Conservation (phyloP, 352 stramenopile genomes). For the Phytophthora quininea region DNA sequence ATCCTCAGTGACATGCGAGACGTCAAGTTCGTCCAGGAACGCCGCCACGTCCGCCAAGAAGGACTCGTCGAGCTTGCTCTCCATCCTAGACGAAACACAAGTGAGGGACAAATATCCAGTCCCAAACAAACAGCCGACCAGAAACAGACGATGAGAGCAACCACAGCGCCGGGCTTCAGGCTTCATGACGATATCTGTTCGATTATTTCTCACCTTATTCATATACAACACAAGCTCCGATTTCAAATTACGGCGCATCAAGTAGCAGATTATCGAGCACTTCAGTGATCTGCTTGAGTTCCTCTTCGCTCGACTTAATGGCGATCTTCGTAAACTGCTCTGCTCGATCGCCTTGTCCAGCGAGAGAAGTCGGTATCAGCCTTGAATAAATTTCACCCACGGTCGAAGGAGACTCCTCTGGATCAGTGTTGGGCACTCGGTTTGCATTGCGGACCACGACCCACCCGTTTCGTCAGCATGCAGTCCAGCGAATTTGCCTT, state of each 20-base stretch:
- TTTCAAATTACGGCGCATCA: background rate
- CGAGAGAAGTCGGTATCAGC: constrained; percentile 11
- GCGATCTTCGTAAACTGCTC: background rate
- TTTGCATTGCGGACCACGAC: constrained; percentile 5
- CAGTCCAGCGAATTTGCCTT: constrained; percentile 30
- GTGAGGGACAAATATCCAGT: background rate
- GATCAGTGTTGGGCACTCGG: background rate
- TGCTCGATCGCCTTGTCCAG: background rate
- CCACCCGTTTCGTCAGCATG: constrained; percentile 62
- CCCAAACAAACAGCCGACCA: background rate
- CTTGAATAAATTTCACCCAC: constrained; percentile 15
- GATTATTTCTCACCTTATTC: background rate
- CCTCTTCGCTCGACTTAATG: background rate
- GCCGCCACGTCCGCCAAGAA: constrained; percentile 16
- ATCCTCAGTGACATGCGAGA: background rate
- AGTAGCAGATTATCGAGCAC: constrained; percentile 29
- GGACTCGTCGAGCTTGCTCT: constrained; percentile 1
- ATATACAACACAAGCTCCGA: background rate
- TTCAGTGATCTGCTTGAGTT: background rate
- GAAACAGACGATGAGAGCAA: no score
- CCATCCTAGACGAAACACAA: background rate
- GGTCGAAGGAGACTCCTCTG: background rate
- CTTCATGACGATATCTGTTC: background rate
- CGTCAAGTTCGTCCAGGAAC: constrained; percentile 4
- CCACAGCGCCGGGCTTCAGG: background rate